Percentiles rank a stretch among this genome's conserved stretches.
Evolutionary conservation across 306 rosid species (phyloP).

Genomic region (Delonix regia): DNA sequence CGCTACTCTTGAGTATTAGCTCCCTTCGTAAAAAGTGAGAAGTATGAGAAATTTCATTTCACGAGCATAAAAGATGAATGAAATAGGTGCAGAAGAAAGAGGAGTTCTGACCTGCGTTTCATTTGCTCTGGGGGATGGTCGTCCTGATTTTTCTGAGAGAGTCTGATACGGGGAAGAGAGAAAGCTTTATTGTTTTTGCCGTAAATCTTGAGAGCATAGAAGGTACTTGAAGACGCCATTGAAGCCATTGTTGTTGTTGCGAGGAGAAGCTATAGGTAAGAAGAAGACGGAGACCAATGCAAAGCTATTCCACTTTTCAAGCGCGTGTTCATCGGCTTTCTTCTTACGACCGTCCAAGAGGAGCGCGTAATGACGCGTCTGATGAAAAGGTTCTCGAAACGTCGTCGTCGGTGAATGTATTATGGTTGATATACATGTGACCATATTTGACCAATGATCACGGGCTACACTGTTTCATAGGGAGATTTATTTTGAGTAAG

Average conservation of each 20-base stretch:
- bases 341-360: not conserved
- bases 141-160: constrained; percentile 34
- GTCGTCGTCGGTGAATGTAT: not conserved
- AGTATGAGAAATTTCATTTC: constrained; percentile 24
- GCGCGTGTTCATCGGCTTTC: not conserved
- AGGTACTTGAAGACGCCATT: constrained; percentile 10
- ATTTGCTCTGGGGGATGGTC: constrained; percentile 38
- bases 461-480: no score
- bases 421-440: not conserved
- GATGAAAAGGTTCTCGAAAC: not conserved
- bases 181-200: not conserved
- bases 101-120: constrained; percentile 55
- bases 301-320: not conserved
- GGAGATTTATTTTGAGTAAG: no score
- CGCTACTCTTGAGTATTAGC: constrained; percentile 72
- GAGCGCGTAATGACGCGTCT: not conserved
- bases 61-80: not conserved
- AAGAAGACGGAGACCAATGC: not conserved
- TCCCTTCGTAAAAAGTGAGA: constrained; percentile 45
- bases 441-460: no score
- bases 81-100: not conserved
- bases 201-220: constrained; percentile 20
- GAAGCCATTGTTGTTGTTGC: not conserved
- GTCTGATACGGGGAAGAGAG: constrained; percentile 9
- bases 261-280: not conserved